Percentiles rank a stretch among this genome's conserved stretches.
Evolutionary conservation across 2,329 filamentous ascomycete genomes (phyloP).

Genomic region (Phoma sp.): DNA sequence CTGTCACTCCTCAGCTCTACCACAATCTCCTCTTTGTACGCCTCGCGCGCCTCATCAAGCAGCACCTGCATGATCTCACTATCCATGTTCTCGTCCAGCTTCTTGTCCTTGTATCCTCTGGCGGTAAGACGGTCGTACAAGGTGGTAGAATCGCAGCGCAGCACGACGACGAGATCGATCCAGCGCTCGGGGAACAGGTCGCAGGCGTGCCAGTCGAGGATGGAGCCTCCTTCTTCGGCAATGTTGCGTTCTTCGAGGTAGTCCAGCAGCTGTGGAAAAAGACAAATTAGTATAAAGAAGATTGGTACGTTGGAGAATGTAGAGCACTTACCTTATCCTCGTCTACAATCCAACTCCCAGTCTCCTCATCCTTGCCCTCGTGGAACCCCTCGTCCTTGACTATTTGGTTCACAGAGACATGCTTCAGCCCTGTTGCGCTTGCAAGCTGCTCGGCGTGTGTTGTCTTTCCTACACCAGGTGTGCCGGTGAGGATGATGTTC

Average conservation of each 20-base stretch:
- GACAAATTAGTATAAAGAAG: not conserved
- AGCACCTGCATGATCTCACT: slow-evolving; percentile 97
- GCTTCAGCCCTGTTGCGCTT: slow-evolving; percentile 75
- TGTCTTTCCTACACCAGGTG: slow-evolving; percentile 94
- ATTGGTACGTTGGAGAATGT: not conserved
- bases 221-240: slow-evolving; percentile 71
- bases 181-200: slow-evolving; percentile 91
- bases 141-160: slow-evolving; percentile 78
- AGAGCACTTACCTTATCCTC: slow-evolving; percentile 77
- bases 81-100: slow-evolving; percentile 95
- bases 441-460: slow-evolving; percentile 86
- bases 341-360: slow-evolving; percentile 89
- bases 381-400: slow-evolving; percentile 89
- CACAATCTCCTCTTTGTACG: slow-evolving; percentile 85
- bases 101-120: slow-evolving; percentile 81
- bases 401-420: slow-evolving; percentile 87
- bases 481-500: slow-evolving; percentile 95
- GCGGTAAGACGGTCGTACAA: slow-evolving; percentile 83
- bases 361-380: slow-evolving; percentile 85
- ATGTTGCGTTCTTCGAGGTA: slow-evolving; percentile 80
- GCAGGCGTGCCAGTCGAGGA: slow-evolving; percentile 98
- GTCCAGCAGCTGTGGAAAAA: slow-evolving; percentile 71
- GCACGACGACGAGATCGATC: slow-evolving; percentile 93
- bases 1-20: slow-evolving; percentile 86
- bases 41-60: slow-evolving; percentile 84